These are phyloP conservation scores for Apophysomyces sp. DNA, from an alignment of 371 early-diverging fungal genomes.

Conservation along the genomic window DNA sequence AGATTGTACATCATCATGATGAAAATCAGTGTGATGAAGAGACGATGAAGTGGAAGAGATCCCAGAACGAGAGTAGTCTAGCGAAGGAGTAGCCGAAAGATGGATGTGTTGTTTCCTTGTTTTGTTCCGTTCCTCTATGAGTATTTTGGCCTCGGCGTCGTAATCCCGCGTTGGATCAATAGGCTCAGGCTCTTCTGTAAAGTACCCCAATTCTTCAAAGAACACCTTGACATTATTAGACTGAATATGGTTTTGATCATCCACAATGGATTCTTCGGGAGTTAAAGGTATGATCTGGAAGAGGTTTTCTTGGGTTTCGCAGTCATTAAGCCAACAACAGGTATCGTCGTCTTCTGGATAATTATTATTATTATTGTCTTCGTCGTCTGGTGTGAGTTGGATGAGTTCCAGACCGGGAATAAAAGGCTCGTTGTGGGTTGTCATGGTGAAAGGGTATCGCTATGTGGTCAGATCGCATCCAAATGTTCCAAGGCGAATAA, in stretches of 20 bases:
- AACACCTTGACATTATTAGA: constrained; percentile 21
- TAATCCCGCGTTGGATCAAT: constrained; percentile 41
- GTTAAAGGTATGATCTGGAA: constrained; percentile 36
- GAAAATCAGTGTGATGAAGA: constrained; percentile 18
- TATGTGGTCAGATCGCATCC: neutral
- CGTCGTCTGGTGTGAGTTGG: constrained; percentile 19
- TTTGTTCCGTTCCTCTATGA: constrained; percentile 16
- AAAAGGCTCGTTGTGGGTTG: constrained; percentile 3
- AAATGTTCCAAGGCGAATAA: constrained; percentile 1
- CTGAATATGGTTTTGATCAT: constrained; percentile 40
- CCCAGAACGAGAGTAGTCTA: constrained; percentile 26
- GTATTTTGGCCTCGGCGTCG: constrained; percentile 22
- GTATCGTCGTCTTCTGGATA: constrained; percentile 4
- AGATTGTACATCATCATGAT: constrained; percentile 33
- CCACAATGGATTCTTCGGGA: constrained; percentile 39
- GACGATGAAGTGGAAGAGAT: constrained; percentile 36
- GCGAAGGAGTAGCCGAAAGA: constrained; percentile 10
- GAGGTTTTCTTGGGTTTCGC: constrained; percentile 41
- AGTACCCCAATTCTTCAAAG: constrained; percentile 35
- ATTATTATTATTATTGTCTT: constrained; percentile 11
- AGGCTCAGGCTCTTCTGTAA: constrained; percentile 39
- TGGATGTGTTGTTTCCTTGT: constrained; percentile 19
- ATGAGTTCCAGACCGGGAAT: constrained; percentile 20
- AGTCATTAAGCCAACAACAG: constrained; percentile 35
- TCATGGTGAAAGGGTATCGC: neutral